These are phyloP conservation scores for Piper betle DNA, from an alignment of 164 flowering plant genomes.

Conservation along the genomic window DNA sequence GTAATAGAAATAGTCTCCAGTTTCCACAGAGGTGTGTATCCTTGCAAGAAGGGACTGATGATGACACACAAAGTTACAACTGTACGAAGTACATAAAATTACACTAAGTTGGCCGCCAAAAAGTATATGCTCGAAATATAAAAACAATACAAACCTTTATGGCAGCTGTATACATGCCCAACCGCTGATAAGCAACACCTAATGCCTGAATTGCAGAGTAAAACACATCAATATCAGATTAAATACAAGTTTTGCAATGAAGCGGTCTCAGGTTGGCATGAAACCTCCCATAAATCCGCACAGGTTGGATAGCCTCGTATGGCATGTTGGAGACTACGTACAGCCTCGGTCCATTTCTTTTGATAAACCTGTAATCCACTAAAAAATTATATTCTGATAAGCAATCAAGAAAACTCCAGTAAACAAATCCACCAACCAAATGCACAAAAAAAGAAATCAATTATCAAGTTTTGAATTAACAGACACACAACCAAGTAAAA, in stretches of 20 bases:
- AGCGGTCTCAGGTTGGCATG: slow-evolving; percentile 7
- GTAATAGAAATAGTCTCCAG: background rate
- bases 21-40: too few species aligned
- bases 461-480: background rate
- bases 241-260: background rate
- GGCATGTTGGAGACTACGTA: slow-evolving; percentile 84
- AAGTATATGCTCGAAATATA: background rate
- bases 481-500: background rate
- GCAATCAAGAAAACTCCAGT: background rate
- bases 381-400: background rate
- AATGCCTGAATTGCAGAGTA: slow-evolving; percentile 39
- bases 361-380: slow-evolving; percentile 35
- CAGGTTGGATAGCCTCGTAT: slow-evolving; percentile 77
- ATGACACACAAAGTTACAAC: too few species aligned
- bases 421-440: background rate
- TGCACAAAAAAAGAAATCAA: background rate
- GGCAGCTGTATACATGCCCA: slow-evolving; percentile 94
- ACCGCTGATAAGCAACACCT: slow-evolving; percentile 83
- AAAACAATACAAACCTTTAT: slow-evolving; percentile 45
- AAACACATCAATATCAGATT: background rate
- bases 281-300: slow-evolving; percentile 87
- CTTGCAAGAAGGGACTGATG: too few species aligned
- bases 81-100: too few species aligned
- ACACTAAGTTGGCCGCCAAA: background rate
- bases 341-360: slow-evolving; percentile 78